These are phyloP conservation scores for Mucor sp. DNA, from an alignment of 371 early-diverging fungal species.

Conservation along the genomic window DNA sequence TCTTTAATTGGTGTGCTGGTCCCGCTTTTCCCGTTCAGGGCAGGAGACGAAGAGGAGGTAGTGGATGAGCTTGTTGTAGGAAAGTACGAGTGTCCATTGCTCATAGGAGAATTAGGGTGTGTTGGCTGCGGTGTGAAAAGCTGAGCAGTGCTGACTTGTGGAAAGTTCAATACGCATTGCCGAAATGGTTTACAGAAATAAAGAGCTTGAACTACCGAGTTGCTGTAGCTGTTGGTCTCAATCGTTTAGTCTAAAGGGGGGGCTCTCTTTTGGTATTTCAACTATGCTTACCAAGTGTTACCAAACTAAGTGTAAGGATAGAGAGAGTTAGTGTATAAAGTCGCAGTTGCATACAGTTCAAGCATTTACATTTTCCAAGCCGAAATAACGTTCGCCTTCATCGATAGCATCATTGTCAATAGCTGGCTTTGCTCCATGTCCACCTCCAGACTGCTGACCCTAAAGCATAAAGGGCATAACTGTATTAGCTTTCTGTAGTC, in stretches of 20 bases:
- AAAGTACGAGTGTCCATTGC: slow-evolving; percentile 18
- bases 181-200: slow-evolving; percentile 96
- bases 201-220: slow-evolving; percentile 94
- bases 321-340: not conserved
- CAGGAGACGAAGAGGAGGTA: slow-evolving; percentile 27
- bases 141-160: slow-evolving; percentile 31
- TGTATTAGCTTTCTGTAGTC: not conserved
- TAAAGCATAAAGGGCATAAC: slow-evolving; percentile 7
- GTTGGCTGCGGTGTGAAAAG: slow-evolving; percentile 1
- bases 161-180: slow-evolving; percentile 83
- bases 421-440: slow-evolving; percentile 26
- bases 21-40: slow-evolving; percentile 22
- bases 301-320: slow-evolving; percentile 69
- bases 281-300: slow-evolving; percentile 77
- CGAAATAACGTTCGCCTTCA: slow-evolving; percentile 78
- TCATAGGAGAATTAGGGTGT: slow-evolving; percentile 7
- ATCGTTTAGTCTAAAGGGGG: not conserved
- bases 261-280: not conserved
- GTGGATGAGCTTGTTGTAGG: slow-evolving; percentile 38
- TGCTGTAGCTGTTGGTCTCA: slow-evolving; percentile 76
- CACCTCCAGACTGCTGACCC: slow-evolving; percentile 40
- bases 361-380: slow-evolving; percentile 86
- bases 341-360: not conserved
- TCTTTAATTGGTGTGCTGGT: slow-evolving; percentile 10
- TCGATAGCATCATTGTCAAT: slow-evolving; percentile 36